Evolutionary conservation across 345 rosid genomes (phyloP).

Genomic region (Theobroma cacao): DNA sequence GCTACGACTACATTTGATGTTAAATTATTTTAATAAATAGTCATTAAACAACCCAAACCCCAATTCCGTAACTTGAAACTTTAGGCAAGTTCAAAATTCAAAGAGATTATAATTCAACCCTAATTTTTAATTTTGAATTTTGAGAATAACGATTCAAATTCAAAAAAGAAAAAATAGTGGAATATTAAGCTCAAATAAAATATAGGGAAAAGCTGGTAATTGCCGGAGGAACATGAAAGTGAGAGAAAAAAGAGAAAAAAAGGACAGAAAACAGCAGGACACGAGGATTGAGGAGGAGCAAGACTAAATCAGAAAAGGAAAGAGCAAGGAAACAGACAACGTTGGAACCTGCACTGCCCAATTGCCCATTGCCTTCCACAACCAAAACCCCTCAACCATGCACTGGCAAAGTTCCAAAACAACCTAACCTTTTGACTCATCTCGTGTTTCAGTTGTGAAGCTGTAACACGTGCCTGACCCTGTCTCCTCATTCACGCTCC

Average conservation of each 20-base stretch:
- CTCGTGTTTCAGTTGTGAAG: background rate
- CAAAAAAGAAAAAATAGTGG: too few relatives aligned
- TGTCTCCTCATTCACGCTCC: background rate
- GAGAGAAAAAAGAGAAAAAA: background rate
- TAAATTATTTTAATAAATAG: too few relatives aligned
- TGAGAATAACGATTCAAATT: background rate
- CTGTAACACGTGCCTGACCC: conserved; percentile 6
- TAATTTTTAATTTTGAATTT: background rate
- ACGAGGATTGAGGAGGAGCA: too few relatives aligned
- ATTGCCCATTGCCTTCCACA: background rate
- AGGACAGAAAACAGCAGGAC: background rate
- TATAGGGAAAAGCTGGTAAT: background rate
- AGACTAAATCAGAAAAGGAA: background rate
- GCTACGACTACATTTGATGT: too few relatives aligned
- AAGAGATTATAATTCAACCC: background rate
- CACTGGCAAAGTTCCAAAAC: too few relatives aligned
- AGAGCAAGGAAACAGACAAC: background rate
- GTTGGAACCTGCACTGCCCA: background rate
- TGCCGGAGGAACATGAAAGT: background rate
- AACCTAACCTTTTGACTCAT: background rate
- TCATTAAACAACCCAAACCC: background rate
- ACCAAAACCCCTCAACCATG: background rate
- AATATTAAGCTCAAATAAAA: background rate
- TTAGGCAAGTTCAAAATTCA: background rate
- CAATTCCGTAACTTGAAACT: background rate